Percentiles rank a stretch among this genome's conserved stretches.
These are phyloP conservation scores for Hypoxylon trugodes DNA, from an alignment of 495 filamentous ascomycete species.

Conservation along the genomic window DNA sequence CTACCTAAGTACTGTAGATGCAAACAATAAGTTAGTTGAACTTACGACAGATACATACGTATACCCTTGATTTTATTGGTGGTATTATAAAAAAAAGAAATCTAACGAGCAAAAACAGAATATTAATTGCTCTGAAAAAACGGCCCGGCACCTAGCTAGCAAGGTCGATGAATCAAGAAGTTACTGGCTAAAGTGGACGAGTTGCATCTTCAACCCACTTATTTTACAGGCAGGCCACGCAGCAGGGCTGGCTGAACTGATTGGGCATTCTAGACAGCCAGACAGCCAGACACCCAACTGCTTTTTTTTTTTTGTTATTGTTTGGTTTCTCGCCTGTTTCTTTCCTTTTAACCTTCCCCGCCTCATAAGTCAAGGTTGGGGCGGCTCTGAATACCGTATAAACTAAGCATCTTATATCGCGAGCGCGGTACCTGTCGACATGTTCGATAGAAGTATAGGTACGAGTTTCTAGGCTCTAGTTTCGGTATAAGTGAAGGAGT, in stretches of 20 bases:
- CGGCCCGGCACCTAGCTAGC: constrained; percentile 35
- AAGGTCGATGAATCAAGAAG: constrained; percentile 5
- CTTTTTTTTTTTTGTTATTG: not conserved
- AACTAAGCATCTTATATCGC: not conserved
- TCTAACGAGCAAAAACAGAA: not conserved
- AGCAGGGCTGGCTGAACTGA: constrained; percentile 16
- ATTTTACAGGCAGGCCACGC: constrained; percentile 24
- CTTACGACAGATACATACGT: not conserved
- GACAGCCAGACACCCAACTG: too few relatives aligned
- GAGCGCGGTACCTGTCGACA: not conserved
- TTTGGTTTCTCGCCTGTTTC: too few relatives aligned
- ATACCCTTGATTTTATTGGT: constrained; percentile 1
- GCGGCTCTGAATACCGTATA: constrained; percentile 3
- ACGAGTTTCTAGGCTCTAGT: not conserved
- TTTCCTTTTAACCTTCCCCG: constrained; percentile 21
- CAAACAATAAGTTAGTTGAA: constrained; percentile 1
- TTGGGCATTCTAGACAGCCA: constrained; percentile 21
- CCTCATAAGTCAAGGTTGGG: constrained; percentile 5
- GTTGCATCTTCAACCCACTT: constrained; percentile 31
- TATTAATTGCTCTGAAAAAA: constrained; percentile 35
- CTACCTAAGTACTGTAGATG: too few relatives aligned
- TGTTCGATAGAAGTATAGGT: constrained; percentile 1
- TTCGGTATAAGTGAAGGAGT: not conserved
- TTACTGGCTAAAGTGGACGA: constrained; percentile 36
- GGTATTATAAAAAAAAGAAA: not conserved